Evolutionary conservation across 495 filamentous ascomycete species (phyloP).

Genomic region (Lasiosphaeris hirsuta): DNA sequence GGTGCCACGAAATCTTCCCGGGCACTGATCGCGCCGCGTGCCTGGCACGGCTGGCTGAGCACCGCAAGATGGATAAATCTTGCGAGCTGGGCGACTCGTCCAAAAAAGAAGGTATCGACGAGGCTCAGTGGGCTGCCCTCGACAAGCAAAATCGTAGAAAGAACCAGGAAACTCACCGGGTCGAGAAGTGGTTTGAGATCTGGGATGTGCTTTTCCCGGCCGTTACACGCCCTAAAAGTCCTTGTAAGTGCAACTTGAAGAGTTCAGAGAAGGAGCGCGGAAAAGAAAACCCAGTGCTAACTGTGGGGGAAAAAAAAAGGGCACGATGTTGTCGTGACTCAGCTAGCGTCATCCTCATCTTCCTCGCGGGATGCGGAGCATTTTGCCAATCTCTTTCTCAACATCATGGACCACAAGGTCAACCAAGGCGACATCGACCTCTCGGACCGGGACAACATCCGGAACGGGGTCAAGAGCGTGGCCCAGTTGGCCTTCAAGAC

Average conservation of each 20-base stretch:
- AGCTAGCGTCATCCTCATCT: constrained; percentile 1
- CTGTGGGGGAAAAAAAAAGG: constrained; percentile 14
- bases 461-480: constrained; percentile 17
- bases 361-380: constrained; percentile 20
- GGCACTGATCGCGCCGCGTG: constrained; percentile 20
- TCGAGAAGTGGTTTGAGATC: constrained; percentile 31
- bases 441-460: constrained; percentile 10
- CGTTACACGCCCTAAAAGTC: constrained; percentile 17
- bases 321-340: constrained; percentile 18
- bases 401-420: constrained; percentile 27
- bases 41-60: constrained; percentile 21
- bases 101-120: constrained; percentile 23
- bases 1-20: constrained; percentile 25
- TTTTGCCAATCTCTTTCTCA: constrained; percentile 24
- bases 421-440: constrained; percentile 23
- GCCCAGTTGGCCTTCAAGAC: constrained; percentile 21
- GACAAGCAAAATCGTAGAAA: constrained; percentile 27
- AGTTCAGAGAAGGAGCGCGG: neutral
- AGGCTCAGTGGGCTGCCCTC: constrained; percentile 26
- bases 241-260: constrained; percentile 15
- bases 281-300: neutral
- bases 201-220: constrained; percentile 28
- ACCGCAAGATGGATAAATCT: constrained; percentile 17
- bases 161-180: constrained; percentile 24
- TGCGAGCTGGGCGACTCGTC: constrained; percentile 20